Evolutionary conservation across 192 early-diverging fungal genomes (phyloP).

Genomic region (Ambispora gerdemannii): DNA sequence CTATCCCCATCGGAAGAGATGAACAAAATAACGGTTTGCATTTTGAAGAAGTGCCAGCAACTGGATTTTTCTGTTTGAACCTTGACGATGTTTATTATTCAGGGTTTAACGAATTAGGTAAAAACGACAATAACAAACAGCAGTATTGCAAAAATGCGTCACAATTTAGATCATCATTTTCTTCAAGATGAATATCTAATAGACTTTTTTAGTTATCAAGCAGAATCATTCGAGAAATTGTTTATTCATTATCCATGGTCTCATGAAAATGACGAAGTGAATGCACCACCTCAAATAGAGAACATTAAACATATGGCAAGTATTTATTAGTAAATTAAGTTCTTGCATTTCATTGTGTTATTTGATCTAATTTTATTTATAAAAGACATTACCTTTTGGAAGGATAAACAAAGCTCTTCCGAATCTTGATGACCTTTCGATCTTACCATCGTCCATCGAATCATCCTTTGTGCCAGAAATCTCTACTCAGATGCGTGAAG

Average conservation of each 20-base stretch:
- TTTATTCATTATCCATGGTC: constrained; percentile 36
- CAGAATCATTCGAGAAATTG: constrained; percentile 27
- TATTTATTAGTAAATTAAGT: too few relatives aligned
- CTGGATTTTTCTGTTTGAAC: constrained; percentile 72
- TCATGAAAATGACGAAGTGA: neutral
- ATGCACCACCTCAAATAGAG: too few relatives aligned
- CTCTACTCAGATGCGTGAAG: constrained; percentile 38
- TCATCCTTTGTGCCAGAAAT: constrained; percentile 22
- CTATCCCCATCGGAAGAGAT: constrained; percentile 31
- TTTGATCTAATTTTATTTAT: neutral
- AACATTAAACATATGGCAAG: too few relatives aligned
- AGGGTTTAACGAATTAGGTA: constrained; percentile 3
- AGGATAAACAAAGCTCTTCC: constrained; percentile 41
- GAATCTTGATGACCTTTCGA: constrained; percentile 30
- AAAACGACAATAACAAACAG: too few relatives aligned
- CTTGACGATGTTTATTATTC: constrained; percentile 35
- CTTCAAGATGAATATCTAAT: neutral
- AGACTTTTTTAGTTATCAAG: neutral
- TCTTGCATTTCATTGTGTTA: too few relatives aligned
- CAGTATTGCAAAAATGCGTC: neutral
- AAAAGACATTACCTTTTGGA: constrained; percentile 46
- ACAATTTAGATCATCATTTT: neutral
- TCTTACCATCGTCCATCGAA: constrained; percentile 30
- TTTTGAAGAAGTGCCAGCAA: constrained; percentile 72
- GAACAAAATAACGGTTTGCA: neutral